phyloP scores from a whole-genome alignment of 2,329 filamentous ascomycete species.

The Ophiostoma pallidulum region DNA sequence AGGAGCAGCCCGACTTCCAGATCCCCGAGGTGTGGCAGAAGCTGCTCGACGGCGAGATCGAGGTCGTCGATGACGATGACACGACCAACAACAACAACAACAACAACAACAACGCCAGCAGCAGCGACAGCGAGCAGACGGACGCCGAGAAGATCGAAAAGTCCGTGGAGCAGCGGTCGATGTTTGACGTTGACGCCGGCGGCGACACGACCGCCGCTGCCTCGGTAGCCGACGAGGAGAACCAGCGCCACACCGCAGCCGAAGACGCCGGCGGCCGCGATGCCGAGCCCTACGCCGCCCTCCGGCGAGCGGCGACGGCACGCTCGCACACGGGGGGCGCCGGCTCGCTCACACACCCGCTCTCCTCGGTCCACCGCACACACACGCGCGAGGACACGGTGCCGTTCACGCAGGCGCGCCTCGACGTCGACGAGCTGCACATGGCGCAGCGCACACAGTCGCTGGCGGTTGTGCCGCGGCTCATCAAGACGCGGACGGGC shows the following conservation, averaged over 20 bases:
- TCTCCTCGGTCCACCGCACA: constrained; percentile 14
- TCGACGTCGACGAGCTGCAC: constrained; percentile 19
- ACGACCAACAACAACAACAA: constrained; percentile 33
- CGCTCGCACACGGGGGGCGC: not conserved
- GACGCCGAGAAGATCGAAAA: too few relatives aligned
- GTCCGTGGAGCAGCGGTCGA: too few relatives aligned
- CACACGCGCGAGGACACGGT: constrained; percentile 20
- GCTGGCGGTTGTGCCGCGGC: constrained; percentile 22
- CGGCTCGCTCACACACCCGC: not conserved
- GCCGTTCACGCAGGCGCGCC: constrained; percentile 19
- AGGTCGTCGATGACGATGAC: constrained; percentile 47
- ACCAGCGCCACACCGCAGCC: not conserved
- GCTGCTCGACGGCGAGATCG: constrained; percentile 65
- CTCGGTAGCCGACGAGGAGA: not conserved
- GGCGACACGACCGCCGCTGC: too few relatives aligned
- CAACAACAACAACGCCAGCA: constrained; percentile 21
- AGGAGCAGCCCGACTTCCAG: constrained; percentile 58
- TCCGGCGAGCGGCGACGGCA: constrained; percentile 6
- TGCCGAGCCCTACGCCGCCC: constrained; percentile 14
- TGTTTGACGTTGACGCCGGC: too few relatives aligned
- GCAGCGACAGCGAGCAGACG: constrained; percentile 5
- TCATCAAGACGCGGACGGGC: constrained; percentile 2
- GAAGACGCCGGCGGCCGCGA: constrained; percentile 11
- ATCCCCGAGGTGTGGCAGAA: constrained; percentile 55
- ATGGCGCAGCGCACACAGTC: constrained; percentile 22